phyloP scores from a whole-genome alignment of 2,329 filamentous ascomycete genomes.

The Pseudogymnoascus sp. region DNA sequence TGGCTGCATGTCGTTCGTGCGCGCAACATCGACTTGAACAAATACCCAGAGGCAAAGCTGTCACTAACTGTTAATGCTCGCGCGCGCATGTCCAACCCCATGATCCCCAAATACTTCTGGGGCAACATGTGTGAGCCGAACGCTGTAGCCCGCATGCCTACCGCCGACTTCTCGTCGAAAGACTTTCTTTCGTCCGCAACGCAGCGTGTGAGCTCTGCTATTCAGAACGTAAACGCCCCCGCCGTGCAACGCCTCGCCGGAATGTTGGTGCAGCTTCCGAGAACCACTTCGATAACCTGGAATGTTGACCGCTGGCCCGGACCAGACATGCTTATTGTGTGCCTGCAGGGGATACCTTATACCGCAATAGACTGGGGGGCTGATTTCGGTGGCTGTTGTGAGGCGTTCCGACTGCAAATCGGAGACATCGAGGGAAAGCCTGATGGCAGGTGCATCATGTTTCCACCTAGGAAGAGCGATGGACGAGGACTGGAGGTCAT shows the following conservation, averaged over 20 bases:
- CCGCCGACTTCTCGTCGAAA: not conserved
- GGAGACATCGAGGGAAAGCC: slow-evolving; percentile 8
- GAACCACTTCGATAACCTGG: slow-evolving; percentile 4
- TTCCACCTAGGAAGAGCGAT: not conserved
- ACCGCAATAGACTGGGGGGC: not conserved
- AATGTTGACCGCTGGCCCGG: slow-evolving; percentile 10
- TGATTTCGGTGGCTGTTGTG: not conserved
- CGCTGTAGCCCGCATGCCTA: slow-evolving; percentile 2
- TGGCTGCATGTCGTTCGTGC: slow-evolving; percentile 8
- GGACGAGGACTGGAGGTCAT: not conserved
- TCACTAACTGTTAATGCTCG: slow-evolving; percentile 1
- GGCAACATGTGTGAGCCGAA: slow-evolving; percentile 9
- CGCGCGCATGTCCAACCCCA: not conserved
- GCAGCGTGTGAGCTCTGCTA: not conserved
- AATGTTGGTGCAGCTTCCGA: not conserved
- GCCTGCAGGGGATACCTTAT: not conserved
- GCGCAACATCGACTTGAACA: not conserved
- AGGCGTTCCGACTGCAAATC: slow-evolving; percentile 1
- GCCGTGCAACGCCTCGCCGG: slow-evolving; percentile 1
- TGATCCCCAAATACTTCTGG: not conserved
- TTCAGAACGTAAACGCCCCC: not conserved
- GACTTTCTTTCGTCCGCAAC: not conserved
- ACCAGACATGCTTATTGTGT: slow-evolving; percentile 10
- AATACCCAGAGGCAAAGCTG: slow-evolving; percentile 8
- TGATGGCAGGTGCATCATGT: slow-evolving; percentile 7